A percentile compares a stretch with the other conserved stretches of the same genome.
phyloP scores from a whole-genome alignment of 2,329 filamentous ascomycete species.

The Rhynchosporium secalis region DNA sequence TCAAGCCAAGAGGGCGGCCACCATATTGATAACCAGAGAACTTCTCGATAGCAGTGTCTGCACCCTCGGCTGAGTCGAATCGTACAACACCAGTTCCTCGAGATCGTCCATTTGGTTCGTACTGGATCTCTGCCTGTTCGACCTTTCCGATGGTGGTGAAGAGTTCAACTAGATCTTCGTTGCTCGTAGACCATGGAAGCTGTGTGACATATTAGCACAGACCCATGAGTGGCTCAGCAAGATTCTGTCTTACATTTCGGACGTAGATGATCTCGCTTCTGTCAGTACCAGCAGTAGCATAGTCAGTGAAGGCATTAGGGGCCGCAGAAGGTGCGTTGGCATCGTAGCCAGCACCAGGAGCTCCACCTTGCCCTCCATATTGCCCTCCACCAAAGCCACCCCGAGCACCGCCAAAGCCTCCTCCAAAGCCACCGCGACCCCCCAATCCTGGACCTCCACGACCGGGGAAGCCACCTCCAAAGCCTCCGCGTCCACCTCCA shows the following conservation, averaged over 20 bases:
- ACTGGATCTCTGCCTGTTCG: slow-evolving; percentile 98
- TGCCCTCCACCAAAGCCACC: slow-evolving; percentile 55
- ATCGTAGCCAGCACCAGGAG: slow-evolving; percentile 39
- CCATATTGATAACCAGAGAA: slow-evolving; percentile 98
- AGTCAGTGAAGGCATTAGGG: slow-evolving; percentile 93
- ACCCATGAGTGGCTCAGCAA: not conserved
- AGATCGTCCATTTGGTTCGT: slow-evolving; percentile 93
- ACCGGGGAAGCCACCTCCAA: slow-evolving; percentile 59
- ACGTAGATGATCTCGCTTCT: slow-evolving; percentile 86
- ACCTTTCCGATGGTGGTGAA: slow-evolving; percentile 99
- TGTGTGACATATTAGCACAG: slow-evolving; percentile 44
- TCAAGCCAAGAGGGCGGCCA: slow-evolving; percentile 87
- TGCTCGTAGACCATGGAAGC: slow-evolving; percentile 98
- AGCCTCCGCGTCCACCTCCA: slow-evolving; percentile 44
- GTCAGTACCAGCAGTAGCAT: slow-evolving; percentile 82
- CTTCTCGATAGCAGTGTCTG: slow-evolving; percentile 92
- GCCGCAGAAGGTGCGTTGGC: slow-evolving; percentile 48
- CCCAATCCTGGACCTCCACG: slow-evolving; percentile 48
- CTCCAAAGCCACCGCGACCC: slow-evolving; percentile 36
- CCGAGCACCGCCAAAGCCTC: slow-evolving; percentile 44
- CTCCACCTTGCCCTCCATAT: slow-evolving; percentile 49
- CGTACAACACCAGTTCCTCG: slow-evolving; percentile 95
- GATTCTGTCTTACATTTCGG: slow-evolving; percentile 74
- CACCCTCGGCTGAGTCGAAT: slow-evolving; percentile 79
- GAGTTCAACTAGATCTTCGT: slow-evolving; percentile 93